These are phyloP conservation scores for Nicotiana rustica DNA, from an alignment of 305 asterid species.

Conservation along the genomic window DNA sequence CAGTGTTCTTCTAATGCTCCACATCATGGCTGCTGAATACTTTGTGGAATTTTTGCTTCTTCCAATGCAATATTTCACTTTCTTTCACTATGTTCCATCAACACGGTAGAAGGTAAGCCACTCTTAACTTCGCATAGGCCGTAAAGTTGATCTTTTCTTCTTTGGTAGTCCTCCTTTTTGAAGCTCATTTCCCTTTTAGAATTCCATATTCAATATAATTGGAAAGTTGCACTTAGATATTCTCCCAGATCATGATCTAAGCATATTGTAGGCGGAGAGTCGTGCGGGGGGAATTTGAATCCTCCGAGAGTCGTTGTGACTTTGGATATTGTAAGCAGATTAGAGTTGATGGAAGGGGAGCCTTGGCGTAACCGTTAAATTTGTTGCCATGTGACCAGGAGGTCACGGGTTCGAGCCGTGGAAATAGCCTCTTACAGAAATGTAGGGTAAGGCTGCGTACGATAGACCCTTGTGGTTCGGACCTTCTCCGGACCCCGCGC, in stretches of 20 bases:
- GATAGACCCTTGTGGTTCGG: no score
- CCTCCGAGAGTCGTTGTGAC: no score
- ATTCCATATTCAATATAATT: background rate
- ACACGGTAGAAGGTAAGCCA: background rate
- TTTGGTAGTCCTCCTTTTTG: background rate
- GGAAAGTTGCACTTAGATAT: background rate
- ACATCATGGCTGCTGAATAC: background rate
- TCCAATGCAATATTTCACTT: background rate
- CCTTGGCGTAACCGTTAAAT: no score
- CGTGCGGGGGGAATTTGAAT: no score
- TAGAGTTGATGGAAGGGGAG: no score
- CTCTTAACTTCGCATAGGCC: background rate
- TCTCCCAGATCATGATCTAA: background rate
- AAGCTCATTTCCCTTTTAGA: background rate
- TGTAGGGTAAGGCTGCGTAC: no score
- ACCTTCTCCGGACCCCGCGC: no score
- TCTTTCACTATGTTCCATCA: background rate
- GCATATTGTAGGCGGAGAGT: no score
- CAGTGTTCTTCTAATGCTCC: background rate
- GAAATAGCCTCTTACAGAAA: no score
- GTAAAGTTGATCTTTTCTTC: conserved; percentile 5
- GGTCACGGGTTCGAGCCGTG: no score
- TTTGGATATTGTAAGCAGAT: no score
- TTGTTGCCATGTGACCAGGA: no score
- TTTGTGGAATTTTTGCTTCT: background rate